These are phyloP conservation scores for Cercis canadensis DNA, from an alignment of 306 rosid species.

Conservation along the genomic window DNA sequence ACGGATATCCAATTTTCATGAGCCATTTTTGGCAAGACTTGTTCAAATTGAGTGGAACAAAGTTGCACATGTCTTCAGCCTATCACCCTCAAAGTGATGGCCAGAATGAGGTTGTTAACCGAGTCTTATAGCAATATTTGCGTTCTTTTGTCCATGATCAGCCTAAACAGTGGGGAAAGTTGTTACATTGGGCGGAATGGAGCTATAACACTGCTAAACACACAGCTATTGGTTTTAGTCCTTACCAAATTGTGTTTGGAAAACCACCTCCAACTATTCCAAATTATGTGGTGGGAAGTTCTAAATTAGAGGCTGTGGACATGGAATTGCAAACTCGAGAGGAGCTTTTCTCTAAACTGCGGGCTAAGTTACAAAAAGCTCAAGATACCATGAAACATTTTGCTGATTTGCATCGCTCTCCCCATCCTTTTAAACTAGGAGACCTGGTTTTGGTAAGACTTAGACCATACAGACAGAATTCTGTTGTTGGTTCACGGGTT, in stretches of 20 bases:
- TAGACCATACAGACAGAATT: background rate
- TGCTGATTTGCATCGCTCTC: background rate
- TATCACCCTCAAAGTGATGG: background rate
- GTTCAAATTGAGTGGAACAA: background rate
- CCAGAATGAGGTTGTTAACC: background rate
- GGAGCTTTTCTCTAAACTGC: too few relatives aligned
- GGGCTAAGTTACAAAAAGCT: background rate
- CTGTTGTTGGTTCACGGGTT: background rate
- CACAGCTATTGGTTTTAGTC: too few relatives aligned
- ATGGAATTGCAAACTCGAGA: too few relatives aligned
- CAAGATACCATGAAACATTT: background rate
- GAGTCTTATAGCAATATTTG: too few relatives aligned
- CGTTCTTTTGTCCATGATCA: too few relatives aligned
- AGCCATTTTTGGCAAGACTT: background rate
- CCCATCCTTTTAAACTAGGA: background rate
- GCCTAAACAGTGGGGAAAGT: too few relatives aligned
- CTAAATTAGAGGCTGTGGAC: too few relatives aligned
- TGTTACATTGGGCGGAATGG: too few relatives aligned
- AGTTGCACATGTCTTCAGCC: background rate
- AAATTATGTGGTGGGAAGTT: too few relatives aligned
- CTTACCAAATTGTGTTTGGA: too few relatives aligned
- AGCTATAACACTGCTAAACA: too few relatives aligned
- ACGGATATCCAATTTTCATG: background rate
- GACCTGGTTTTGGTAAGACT: background rate
- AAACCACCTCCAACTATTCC: too few relatives aligned